Percentiles rank a stretch among this genome's conserved stretches.
Evolutionary conservation across 129 eudicot genomes (phyloP).

Genomic region (Tanacetum coccineum): DNA sequence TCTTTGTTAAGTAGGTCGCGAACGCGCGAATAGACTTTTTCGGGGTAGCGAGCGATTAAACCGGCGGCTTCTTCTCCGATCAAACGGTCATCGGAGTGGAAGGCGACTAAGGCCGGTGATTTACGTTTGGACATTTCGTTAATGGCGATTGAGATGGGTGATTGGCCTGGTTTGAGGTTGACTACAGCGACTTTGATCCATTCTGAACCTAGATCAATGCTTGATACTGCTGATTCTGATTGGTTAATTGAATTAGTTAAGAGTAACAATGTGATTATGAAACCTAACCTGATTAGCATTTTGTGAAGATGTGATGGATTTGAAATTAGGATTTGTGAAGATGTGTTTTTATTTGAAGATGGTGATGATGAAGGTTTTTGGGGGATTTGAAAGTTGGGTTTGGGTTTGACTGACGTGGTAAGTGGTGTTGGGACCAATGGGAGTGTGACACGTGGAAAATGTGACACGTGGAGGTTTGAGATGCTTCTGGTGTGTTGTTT

Average conservation of each 20-base stretch:
- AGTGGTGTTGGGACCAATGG: slow-evolving; percentile 33
- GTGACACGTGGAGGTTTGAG: slow-evolving; percentile 38
- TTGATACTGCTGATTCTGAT: slow-evolving; percentile 75
- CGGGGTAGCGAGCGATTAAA: slow-evolving; percentile 74
- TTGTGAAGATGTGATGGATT: not conserved
- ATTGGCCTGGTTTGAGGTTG: slow-evolving; percentile 81
- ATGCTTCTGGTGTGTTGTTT: slow-evolving; percentile 2
- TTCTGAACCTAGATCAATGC: slow-evolving; percentile 98
- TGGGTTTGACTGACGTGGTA: slow-evolving; percentile 35
- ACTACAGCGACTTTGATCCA: slow-evolving; percentile 96
- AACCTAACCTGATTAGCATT: slow-evolving; percentile 25
- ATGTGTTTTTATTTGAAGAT: not conserved
- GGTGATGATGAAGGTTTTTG: slow-evolving; percentile 19
- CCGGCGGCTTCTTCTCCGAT: slow-evolving; percentile 92
- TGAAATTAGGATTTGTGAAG: slow-evolving; percentile 20
- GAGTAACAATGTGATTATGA: slow-evolving; percentile 21
- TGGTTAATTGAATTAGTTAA: slow-evolving; percentile 22
- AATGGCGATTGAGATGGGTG: slow-evolving; percentile 92
- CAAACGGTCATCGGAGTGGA: slow-evolving; percentile 60
- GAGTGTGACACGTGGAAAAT: slow-evolving; percentile 20
- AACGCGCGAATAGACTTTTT: slow-evolving; percentile 61
- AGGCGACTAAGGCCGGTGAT: slow-evolving; percentile 77
- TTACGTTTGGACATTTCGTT: slow-evolving; percentile 98
- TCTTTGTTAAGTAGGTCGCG: slow-evolving; percentile 70
- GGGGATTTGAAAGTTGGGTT: slow-evolving; percentile 5